phyloP scores from a whole-genome alignment of 257 asterid genomes.

The Osmanthus fragrans region DNA sequence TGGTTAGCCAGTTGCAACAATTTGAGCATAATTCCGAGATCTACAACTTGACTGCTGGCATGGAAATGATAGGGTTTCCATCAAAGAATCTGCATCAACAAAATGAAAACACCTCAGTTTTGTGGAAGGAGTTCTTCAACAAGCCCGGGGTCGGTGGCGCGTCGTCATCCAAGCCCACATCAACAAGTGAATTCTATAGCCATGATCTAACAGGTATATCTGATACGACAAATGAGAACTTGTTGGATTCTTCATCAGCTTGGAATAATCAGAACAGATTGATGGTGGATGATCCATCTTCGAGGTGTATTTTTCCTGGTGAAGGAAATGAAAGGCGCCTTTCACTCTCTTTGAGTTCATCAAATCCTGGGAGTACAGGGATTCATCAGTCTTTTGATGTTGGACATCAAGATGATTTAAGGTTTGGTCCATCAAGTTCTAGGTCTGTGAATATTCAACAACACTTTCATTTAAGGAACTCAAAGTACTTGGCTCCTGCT shows the following conservation, averaged over 20 bases:
- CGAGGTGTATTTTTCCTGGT: conserved; percentile 63
- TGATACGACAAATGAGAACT: conserved; percentile 27
- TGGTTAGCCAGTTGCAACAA: conserved; percentile 38
- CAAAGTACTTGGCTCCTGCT: conserved; percentile 62
- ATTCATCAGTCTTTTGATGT: conserved; percentile 61
- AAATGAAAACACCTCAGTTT: conserved; percentile 11
- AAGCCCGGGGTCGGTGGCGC: conserved; percentile 25
- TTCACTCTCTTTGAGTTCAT: conserved; percentile 69
- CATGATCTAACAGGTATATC: conserved; percentile 31
- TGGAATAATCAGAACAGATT: conserved; percentile 37
- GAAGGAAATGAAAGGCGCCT: conserved; percentile 86
- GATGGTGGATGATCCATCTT: conserved; percentile 46
- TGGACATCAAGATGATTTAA: conserved; percentile 40
- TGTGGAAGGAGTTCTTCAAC: conserved; percentile 53
- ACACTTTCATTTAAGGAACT: conserved; percentile 41
- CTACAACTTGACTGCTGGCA: conserved; percentile 51
- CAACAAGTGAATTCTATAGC: conserved; percentile 31
- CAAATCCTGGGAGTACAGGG: conserved; percentile 58
- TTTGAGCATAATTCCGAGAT: conserved; percentile 51
- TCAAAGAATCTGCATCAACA: conserved; percentile 33
- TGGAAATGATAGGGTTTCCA: conserved; percentile 76
- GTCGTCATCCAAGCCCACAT: conserved; percentile 41
- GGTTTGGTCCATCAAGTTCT: conserved; percentile 61
- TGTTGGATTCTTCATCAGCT: conserved; percentile 30
- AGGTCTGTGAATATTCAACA: conserved; percentile 41